Conservation (phyloP, 2,329 filamentous ascomycete species). For the Colletotrichum graminicola region DNA sequence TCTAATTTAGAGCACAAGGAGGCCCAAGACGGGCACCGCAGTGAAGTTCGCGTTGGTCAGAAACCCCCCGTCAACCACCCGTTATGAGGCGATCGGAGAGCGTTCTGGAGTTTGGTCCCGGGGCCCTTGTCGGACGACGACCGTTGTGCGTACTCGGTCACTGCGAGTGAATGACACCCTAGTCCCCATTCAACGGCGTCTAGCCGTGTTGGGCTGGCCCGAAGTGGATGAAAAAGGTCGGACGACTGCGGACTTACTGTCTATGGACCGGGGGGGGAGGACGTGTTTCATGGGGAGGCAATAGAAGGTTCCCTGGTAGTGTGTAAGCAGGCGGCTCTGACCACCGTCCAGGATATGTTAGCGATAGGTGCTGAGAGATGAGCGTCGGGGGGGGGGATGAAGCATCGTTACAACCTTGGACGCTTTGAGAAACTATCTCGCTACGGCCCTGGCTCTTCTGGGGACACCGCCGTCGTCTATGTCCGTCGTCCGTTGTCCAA, state of each 20-base stretch:
- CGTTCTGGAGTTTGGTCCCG: slow-evolving; percentile 18
- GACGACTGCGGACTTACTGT: slow-evolving; percentile 30
- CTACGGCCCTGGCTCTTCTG: slow-evolving; percentile 8
- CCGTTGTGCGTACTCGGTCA: background rate
- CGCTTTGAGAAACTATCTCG: slow-evolving; percentile 12
- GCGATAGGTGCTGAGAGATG: background rate
- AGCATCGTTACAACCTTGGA: slow-evolving; percentile 4
- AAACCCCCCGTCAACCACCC: slow-evolving; percentile 24
- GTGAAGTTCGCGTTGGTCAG: slow-evolving; percentile 32
- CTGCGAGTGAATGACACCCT: slow-evolving; percentile 22
- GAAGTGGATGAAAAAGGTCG: slow-evolving; percentile 33
- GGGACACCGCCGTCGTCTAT: slow-evolving; percentile 14
- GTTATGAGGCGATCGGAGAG: slow-evolving; percentile 20
- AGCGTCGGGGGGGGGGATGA: background rate
- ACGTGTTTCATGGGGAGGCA: slow-evolving; percentile 37
- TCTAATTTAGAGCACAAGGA: slow-evolving; percentile 4
- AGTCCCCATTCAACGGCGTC: slow-evolving; percentile 28
- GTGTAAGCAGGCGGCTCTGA: slow-evolving; percentile 25
- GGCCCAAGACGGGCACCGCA: background rate
- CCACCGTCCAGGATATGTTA: slow-evolving; percentile 20
- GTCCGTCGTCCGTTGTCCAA: slow-evolving; percentile 32
- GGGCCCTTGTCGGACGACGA: slow-evolving; percentile 10
- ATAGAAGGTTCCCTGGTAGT: slow-evolving; percentile 27
- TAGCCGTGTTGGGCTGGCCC: slow-evolving; percentile 40
- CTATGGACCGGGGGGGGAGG: slow-evolving; percentile 9